Percentiles rank a stretch among this genome's conserved stretches.
Evolutionary conservation across 768 basidiomycete species (phyloP).

Genomic region (Mycena belliarum): DNA sequence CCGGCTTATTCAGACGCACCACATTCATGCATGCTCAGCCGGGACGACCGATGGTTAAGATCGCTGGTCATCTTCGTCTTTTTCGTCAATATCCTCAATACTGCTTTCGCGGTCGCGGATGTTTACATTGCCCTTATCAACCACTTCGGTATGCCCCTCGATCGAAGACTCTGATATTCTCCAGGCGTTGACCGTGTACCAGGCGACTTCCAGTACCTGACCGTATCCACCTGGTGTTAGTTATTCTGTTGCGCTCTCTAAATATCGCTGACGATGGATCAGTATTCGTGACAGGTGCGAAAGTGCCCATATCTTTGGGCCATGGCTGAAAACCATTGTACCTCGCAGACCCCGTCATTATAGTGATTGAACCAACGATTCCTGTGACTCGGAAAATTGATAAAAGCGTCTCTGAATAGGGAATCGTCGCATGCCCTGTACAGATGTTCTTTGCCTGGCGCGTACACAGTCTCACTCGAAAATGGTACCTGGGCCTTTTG

Average conservation of each 20-base stretch:
- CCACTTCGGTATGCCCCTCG: background rate
- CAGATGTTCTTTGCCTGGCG: background rate
- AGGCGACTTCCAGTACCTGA: background rate
- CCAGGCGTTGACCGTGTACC: background rate
- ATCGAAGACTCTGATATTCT: background rate
- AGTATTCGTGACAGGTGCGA: background rate
- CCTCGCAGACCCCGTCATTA: background rate
- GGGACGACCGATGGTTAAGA: background rate
- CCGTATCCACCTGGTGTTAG: background rate
- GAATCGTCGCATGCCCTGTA: background rate
- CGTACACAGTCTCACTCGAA: background rate
- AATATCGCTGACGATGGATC: background rate
- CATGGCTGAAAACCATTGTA: background rate
- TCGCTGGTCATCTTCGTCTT: background rate
- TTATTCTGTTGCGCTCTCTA: background rate
- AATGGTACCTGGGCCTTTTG: background rate
- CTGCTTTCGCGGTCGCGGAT: background rate
- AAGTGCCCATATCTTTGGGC: background rate
- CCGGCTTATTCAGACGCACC: background rate
- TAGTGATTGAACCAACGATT: background rate
- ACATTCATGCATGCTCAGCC: background rate
- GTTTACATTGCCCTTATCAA: background rate
- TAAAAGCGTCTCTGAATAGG: background rate
- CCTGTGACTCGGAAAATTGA: background rate
- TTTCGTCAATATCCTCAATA: background rate